A percentile compares a stretch with the other conserved stretches of the same genome.
Evolutionary conservation across 257 asterid species (phyloP).

Genomic region (Nicotiana attenuata): DNA sequence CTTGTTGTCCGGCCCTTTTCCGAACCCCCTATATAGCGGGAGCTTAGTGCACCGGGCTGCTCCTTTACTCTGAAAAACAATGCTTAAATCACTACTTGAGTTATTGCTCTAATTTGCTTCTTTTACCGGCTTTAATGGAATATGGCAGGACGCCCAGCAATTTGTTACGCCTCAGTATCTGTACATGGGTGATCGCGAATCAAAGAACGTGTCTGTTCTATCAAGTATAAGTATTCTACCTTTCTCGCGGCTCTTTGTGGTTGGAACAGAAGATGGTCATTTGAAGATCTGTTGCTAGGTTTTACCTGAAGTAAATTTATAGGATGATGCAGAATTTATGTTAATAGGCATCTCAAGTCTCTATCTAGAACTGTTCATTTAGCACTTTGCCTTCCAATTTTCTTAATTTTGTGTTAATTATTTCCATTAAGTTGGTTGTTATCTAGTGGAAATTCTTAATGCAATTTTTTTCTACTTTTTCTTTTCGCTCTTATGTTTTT

Average conservation of each 20-base stretch:
- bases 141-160: slow-evolving; percentile 62
- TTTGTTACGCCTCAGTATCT: slow-evolving; percentile 66
- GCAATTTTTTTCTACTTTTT: neutral
- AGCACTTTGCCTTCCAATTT: neutral
- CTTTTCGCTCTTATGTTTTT: neutral
- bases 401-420: neutral
- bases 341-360: neutral
- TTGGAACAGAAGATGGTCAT: slow-evolving; percentile 93
- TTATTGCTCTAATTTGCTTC: neutral
- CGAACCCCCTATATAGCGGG: too few relatives aligned
- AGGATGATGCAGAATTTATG: neutral
- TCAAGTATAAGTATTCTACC: slow-evolving; percentile 77
- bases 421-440: neutral
- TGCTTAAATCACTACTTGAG: neutral
- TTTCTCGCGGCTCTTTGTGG: slow-evolving; percentile 75
- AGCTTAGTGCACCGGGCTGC: too few relatives aligned
- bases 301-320: neutral
- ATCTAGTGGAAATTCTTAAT: neutral
- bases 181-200: slow-evolving; percentile 69
- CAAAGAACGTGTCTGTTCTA: slow-evolving; percentile 63
- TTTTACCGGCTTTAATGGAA: neutral
- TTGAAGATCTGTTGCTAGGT: slow-evolving; percentile 65
- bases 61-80: neutral
- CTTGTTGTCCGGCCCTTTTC: too few relatives aligned
- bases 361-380: neutral